Evolutionary conservation across 139 green algal genomes (phyloP), one percentile per base, ranked within the genome.

Genomic region (Raphidocelis subcapitata): DNA sequence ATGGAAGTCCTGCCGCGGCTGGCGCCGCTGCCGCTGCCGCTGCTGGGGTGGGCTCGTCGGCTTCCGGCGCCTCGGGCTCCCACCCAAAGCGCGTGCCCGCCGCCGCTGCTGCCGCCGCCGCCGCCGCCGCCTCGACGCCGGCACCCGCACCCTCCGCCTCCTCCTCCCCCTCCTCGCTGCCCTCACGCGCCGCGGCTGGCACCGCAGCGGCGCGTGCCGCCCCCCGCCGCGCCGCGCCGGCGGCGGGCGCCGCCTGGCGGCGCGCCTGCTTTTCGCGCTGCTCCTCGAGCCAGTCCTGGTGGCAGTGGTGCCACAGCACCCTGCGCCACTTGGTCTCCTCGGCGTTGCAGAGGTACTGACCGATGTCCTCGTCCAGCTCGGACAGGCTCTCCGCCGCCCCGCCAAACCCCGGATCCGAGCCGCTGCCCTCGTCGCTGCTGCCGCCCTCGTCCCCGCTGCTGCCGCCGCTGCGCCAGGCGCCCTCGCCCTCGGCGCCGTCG

Each of bases 241-340:
- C 66, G 32, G 69, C 73, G 26, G 54, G 72, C 18, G 46, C 62
- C 21, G 44, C 56, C 20, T 69, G 61, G 24, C 33, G 37, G 57
- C 68, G 18, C 26, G 69, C 72, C 36, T 60, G 24, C 52, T 85
- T 80, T 59, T 44, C 59, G 3, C 73, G 66, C 69, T 85, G 73
- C 33, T 67, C 62, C n/a, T 84, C 79, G 1, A 85, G 46, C 73
- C 73, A 88, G 52, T 88, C 82, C 28, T 61, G 66, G 61, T 88
- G 80, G 37, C 84, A 49, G 8, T 69, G 62, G 14, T 69, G 56
- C 82, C 82, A 88, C 2, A 85, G 60, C 60, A 76, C 31, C 69
- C 68, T 57, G 20, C 14, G 32, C 28, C 57, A 64, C 23, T 18
- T 10, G 15, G 60, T 14, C 5, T 14, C 28, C 31, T 10, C 14